phyloP scores from a whole-genome alignment of 2,329 filamentous ascomycete genomes.

The Nectriaceae sp. region DNA sequence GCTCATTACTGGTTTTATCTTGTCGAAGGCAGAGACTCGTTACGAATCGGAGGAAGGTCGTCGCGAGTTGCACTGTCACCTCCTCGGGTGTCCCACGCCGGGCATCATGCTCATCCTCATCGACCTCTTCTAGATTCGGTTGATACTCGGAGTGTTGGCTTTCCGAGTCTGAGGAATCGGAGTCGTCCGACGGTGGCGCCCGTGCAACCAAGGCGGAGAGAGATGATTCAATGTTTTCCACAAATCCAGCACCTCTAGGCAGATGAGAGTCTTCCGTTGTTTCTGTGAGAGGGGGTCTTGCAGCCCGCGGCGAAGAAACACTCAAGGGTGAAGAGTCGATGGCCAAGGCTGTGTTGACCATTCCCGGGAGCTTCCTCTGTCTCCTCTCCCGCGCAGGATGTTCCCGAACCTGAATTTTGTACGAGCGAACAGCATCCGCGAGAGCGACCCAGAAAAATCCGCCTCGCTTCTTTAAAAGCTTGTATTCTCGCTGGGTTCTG shows the following conservation, averaged over 20 bases:
- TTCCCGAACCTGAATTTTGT: not conserved
- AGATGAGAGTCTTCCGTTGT: too few relatives aligned
- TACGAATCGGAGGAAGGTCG: constrained; percentile 1
- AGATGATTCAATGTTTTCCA: too few relatives aligned
- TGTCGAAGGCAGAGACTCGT: constrained; percentile 2
- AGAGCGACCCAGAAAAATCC: not conserved
- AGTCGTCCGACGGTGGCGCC: too few relatives aligned
- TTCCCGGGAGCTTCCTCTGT: not conserved
- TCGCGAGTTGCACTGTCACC: constrained; percentile 4
- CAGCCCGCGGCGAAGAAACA: too few relatives aligned
- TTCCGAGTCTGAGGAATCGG: not conserved
- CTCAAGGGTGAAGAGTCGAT: not conserved
- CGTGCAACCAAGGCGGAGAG: too few relatives aligned
- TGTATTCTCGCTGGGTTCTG: not conserved
- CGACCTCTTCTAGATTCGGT: not conserved
- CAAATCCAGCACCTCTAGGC: too few relatives aligned
- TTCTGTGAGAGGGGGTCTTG: too few relatives aligned
- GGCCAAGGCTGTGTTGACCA: not conserved
- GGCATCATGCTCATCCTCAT: constrained; percentile 4
- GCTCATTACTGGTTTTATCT: not conserved
- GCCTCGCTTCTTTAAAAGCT: not conserved
- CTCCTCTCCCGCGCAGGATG: not conserved
- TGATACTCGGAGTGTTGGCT: not conserved
- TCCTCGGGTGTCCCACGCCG: constrained; percentile 4
- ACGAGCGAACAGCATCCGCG: not conserved